Conservation (phyloP, 1,284 basidiomycete species). For the Marasmius tenuissimus region DNA sequence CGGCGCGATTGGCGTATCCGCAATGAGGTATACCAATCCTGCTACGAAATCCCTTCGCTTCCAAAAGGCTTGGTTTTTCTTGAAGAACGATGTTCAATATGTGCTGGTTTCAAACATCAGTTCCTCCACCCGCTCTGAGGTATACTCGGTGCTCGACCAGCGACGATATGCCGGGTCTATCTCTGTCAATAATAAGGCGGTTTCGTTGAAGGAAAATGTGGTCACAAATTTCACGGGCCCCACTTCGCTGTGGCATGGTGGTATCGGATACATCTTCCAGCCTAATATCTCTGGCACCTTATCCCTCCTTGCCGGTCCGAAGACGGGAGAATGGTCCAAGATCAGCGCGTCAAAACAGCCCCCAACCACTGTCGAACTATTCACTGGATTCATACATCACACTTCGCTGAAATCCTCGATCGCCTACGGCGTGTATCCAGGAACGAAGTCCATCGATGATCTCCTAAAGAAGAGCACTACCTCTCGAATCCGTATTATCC, state of each 20-base stretch:
- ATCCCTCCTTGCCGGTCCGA: constrained; percentile 44
- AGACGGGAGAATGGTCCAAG: constrained; percentile 57
- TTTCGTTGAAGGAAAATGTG: not conserved
- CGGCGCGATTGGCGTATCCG: constrained; percentile 51
- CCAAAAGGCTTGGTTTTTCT: constrained; percentile 75
- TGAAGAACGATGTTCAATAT: constrained; percentile 59
- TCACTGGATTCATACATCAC: constrained; percentile 61
- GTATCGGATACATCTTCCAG: constrained; percentile 52
- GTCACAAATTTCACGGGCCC: constrained; percentile 15
- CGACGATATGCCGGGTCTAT: constrained; percentile 45
- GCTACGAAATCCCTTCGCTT: constrained; percentile 52
- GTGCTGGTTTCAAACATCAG: constrained; percentile 57
- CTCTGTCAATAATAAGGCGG: constrained; percentile 37
- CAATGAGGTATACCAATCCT: constrained; percentile 66
- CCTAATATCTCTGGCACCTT: constrained; percentile 30
- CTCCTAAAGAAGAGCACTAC: constrained; percentile 31
- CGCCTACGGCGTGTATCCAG: constrained; percentile 59
- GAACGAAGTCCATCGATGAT: constrained; percentile 24
- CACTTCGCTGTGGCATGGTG: constrained; percentile 55
- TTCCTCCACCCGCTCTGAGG: constrained; percentile 43
- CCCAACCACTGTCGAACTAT: constrained; percentile 53
- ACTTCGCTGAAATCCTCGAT: constrained; percentile 28
- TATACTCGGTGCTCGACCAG: constrained; percentile 69
- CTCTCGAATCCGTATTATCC: constrained; percentile 35
- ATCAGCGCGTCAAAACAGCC: constrained; percentile 63